Evolutionary conservation across 495 filamentous ascomycete genomes (phyloP), one percentile per base, ranked within the genome.

Genomic region (Neurospora discreta): DNA sequence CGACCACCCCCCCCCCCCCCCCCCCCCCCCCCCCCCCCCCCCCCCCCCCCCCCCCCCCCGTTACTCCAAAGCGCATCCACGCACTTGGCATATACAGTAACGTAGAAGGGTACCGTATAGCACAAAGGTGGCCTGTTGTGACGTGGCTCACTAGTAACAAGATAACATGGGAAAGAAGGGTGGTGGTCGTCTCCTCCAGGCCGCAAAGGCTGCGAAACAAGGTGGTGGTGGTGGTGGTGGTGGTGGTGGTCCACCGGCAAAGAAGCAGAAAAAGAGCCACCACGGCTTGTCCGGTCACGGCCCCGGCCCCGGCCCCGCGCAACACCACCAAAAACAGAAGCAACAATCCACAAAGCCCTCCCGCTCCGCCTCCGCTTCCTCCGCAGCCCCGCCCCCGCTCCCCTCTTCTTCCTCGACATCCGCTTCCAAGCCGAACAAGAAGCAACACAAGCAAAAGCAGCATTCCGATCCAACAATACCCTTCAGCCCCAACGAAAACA

Each of bases 401-500:
- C 33, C 33, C 52, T 33, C 52, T 16, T 60, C 52, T 33, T 65
- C 52, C 52, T 30, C 69, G 40, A 30, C 69, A 38, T 46, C 43
- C 43, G 18, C 18, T 8, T 46, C n/a, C 43, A 46, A n/a, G n/a
- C n/a, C n/a, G 42, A 43, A 43, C 23, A 71, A 69, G 44, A 72
- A 72, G 68, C 76, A 75, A 65, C 72, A 72, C 52, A 73, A 75
- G 69, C 75, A 78, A 67, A 72, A 74, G 23, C 78, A 80, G 15
- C 80, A 87, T 75, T 77, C 78, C 70, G 78, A 84, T 43, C 87
- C 90, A 10, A 88, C 85, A 44, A 89, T 96, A 73, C 94, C 93
- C n/a, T 97, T 96, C 82, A 79, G 83, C 26, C 85, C 86, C 30
- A 79, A 82, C 69, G 89, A 95, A 78, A 83, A 86, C 71, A 92